Evolutionary conservation across 2,329 filamentous ascomycete species (phyloP).

Genomic region (Nemania diffusa): DNA sequence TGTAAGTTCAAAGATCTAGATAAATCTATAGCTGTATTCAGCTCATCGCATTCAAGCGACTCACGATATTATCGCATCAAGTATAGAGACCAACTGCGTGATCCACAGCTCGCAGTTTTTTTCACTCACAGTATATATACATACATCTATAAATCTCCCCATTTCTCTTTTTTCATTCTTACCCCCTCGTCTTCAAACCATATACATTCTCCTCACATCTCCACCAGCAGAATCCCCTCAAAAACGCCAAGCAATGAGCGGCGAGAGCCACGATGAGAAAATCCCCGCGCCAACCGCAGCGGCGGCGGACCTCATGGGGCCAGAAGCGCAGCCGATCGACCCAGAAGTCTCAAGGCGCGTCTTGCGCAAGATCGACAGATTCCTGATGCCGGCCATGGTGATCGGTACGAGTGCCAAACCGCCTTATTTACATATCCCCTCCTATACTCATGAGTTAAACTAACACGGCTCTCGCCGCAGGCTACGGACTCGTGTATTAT

Average conservation of each 20-base stretch:
- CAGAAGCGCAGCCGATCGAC: conserved; percentile 46
- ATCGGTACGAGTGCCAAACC: conserved; percentile 50
- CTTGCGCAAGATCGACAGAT: conserved; percentile 73
- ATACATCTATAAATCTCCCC: no score
- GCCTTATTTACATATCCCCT: background rate
- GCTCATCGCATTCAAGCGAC: background rate
- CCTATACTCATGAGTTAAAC: background rate
- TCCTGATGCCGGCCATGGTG: conserved; percentile 75
- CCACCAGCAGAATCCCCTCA: background rate
- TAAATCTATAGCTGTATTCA: background rate
- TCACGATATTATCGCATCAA: no score
- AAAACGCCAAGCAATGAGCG: background rate
- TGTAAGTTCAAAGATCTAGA: background rate
- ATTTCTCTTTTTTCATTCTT: background rate
- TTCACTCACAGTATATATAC: no score
- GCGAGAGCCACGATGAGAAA: conserved; percentile 5
- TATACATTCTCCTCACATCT: background rate
- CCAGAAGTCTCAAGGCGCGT: conserved; percentile 65
- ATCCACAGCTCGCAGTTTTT: no score
- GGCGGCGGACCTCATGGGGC: background rate
- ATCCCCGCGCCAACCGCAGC: background rate
- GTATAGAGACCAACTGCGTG: no score
- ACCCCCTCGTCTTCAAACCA: background rate
- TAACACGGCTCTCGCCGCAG: conserved; percentile 4
- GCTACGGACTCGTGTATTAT: conserved; percentile 74